phyloP scores from a whole-genome alignment of 2,329 filamentous ascomycete genomes.

The Elsinoe necatrix region DNA sequence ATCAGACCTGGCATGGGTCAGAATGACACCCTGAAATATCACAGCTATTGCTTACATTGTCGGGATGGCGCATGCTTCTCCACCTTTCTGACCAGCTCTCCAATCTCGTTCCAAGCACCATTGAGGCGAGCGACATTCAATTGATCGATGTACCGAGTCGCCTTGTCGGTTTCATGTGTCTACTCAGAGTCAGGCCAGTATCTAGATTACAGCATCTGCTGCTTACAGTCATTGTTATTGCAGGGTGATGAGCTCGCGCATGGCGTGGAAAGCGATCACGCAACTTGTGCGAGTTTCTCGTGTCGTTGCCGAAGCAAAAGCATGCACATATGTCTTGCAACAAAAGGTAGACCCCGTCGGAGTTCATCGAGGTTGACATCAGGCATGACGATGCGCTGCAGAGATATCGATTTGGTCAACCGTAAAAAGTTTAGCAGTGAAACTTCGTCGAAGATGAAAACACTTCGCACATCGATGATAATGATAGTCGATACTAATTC shows the following conservation, averaged over 20 bases:
- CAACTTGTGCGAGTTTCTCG: not conserved
- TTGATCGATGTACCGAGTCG: conserved; percentile 67
- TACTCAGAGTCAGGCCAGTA: conserved; percentile 21
- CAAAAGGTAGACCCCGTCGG: not conserved
- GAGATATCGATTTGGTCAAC: conserved; percentile 1
- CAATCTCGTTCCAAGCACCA: conserved; percentile 76
- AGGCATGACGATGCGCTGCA: conserved; percentile 4
- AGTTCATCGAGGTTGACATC: not conserved
- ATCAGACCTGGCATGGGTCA: conserved; percentile 33
- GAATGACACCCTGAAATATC: conserved; percentile 15
- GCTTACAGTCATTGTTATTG: conserved; percentile 8
- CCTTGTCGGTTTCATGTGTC: conserved; percentile 60
- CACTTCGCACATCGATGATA: not conserved
- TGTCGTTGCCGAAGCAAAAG: not conserved
- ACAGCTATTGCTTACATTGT: conserved; percentile 56
- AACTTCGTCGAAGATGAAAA: not conserved
- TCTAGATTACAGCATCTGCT: not conserved
- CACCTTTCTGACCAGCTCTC: conserved; percentile 85
- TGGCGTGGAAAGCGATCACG: not conserved
- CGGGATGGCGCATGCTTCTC: conserved; percentile 84
- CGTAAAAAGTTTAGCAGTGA: not conserved
- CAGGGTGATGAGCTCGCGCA: not conserved
- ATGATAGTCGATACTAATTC: not conserved
- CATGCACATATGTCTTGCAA: not conserved
- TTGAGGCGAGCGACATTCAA: conserved; percentile 83